Evolutionary conservation across 2,329 filamentous ascomycete genomes (phyloP), one percentile per base, ranked within the genome.

Genomic region (Aspergillus jensenii): DNA sequence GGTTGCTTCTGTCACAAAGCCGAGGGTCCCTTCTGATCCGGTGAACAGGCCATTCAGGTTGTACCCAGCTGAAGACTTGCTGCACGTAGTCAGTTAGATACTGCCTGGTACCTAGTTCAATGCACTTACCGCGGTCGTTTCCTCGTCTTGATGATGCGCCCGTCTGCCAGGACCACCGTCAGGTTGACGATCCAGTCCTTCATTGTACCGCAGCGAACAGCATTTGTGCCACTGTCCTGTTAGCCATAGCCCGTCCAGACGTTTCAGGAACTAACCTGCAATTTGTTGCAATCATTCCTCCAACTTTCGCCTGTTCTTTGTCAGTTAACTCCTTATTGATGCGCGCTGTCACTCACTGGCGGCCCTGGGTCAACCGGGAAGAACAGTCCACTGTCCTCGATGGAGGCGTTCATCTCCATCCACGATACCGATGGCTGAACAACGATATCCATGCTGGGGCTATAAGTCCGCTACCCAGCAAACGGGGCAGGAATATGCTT

Each of bases 391-490:
- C 84, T 87, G 41, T 84, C 81, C 73, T 89, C 85, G 68, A 90
- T 86, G 48, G 86, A 81, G 63, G 89, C 86, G 67, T 97, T 97
- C 58, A 97, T 77, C 52, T 90, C 86, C 83, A 96, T 92, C 92
- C 92, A 97, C n/a, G 89, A 88, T 8, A 97, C 88, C 6, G 90
- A 90, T 3, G 93, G 93, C 73, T 97, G 93, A 3, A 97, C 91
- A 4, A 96, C 90, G 50, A 96, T 82, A 67, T 97, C 93, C 90
- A 96, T 91, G 71, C 27, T 96, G 93, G 3, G 21, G 21, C 1
- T 21, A 21, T 21, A 4, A 21, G 21, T 4, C 21, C 3, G 3
- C 21, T 4, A 4, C 3, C 3, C 21, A 21, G 1, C 3, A 21
- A 4, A 21, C 3, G 1, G 21, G 21, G 21, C 3, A 21, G 21